Conservation (phyloP, 2,329 filamentous ascomycete genomes). For the Alternaria viburni region DNA sequence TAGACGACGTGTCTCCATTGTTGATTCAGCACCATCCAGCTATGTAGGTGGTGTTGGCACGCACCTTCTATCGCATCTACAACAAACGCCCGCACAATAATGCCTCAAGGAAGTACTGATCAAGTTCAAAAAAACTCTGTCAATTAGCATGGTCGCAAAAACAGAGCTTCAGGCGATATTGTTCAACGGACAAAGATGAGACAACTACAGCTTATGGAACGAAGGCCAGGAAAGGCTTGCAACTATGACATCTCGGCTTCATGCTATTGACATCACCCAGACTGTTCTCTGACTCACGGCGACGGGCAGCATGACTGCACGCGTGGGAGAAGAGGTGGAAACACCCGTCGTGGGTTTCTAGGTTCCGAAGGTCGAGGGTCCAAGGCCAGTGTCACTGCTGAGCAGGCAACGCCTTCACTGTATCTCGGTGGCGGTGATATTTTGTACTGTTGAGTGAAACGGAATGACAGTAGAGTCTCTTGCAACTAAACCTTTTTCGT, state of each 20-base stretch:
- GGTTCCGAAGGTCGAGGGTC: background rate
- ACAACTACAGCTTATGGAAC: background rate
- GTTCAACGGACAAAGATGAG: background rate
- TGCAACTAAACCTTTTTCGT: background rate
- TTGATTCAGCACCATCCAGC: background rate
- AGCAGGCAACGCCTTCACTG: background rate
- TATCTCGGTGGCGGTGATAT: background rate
- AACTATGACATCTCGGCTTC: background rate
- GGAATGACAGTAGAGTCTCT: background rate
- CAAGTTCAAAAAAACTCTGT: rapidly evolving
- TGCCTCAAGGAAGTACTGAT: background rate
- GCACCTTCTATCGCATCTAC: background rate
- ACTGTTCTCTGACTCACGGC: background rate
- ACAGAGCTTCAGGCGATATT: background rate
- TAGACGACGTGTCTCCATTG: background rate
- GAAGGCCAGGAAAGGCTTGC: background rate
- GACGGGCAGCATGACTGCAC: conserved; percentile 1
- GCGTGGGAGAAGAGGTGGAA: background rate
- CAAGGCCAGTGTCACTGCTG: background rate
- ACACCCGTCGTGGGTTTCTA: conserved; percentile 5
- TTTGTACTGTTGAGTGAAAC: background rate
- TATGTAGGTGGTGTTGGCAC: background rate
- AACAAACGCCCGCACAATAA: background rate
- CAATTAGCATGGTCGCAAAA: background rate
- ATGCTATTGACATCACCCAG: background rate